Percentiles rank a stretch among this genome's conserved stretches.
phyloP scores from a whole-genome alignment of 2,329 filamentous ascomycete genomes.

The Sarocladium strictum region DNA sequence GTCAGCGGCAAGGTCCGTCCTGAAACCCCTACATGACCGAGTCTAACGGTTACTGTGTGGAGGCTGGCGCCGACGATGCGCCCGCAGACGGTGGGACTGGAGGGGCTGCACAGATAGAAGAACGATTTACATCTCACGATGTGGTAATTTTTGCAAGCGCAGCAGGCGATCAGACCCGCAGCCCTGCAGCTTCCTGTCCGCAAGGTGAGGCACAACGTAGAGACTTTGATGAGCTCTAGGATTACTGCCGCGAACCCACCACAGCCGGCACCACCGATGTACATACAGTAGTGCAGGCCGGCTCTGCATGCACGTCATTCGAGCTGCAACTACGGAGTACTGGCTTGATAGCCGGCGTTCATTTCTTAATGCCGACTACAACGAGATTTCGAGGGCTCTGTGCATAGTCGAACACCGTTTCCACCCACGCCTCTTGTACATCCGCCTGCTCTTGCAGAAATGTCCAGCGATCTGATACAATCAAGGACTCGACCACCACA shows the following conservation, averaged over 20 bases:
- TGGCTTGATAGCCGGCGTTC: neutral
- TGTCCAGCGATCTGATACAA: conserved; percentile 85
- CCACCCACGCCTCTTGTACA: conserved; percentile 76
- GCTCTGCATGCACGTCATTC: neutral
- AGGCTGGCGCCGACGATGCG: conserved; percentile 3
- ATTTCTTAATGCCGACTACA: conserved; percentile 81
- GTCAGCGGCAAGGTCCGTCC: neutral
- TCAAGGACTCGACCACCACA: conserved; percentile 78
- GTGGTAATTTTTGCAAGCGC: conserved; percentile 3
- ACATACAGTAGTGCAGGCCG: neutral
- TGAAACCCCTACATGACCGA: neutral
- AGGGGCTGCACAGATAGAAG: neutral
- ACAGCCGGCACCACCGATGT: neutral
- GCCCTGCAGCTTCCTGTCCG: neutral
- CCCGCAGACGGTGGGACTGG: conserved; percentile 4
- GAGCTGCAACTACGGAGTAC: neutral
- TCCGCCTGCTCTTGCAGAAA: conserved; percentile 74
- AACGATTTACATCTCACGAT: conserved; percentile 5
- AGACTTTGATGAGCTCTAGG: neutral
- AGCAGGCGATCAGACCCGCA: neutral
- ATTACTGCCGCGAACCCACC: neutral
- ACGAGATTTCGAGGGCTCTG: conserved; percentile 87
- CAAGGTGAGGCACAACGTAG: neutral
- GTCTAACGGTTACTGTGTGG: neutral
- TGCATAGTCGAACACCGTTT: conserved; percentile 84